Evolutionary conservation across 2,329 filamentous ascomycete species (phyloP).

Genomic region (Penicillium sp.): DNA sequence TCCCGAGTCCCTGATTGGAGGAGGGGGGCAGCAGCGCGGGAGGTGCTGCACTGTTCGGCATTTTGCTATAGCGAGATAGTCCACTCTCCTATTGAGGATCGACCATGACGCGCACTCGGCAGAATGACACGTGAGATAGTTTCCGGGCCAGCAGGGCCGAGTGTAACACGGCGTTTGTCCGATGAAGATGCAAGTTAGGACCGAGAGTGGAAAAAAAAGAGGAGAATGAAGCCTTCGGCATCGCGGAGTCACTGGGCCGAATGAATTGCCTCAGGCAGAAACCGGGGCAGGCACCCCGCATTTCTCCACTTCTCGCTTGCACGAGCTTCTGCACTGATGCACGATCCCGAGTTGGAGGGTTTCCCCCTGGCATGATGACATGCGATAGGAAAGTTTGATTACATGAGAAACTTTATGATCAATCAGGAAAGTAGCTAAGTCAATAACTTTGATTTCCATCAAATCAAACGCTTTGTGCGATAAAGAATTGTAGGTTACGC

Average conservation of each 20-base stretch:
- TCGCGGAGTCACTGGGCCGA: conserved; percentile 12
- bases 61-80: conserved; percentile 39
- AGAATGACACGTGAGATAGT: conserved; percentile 7
- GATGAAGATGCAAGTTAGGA: conserved; percentile 14
- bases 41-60: conserved; percentile 38
- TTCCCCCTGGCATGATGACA: neutral
- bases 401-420: neutral
- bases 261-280: conserved; percentile 27
- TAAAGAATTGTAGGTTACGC: no score
- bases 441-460: neutral
- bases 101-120: conserved; percentile 23
- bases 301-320: conserved; percentile 24
- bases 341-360: neutral
- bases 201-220: conserved; percentile 17
- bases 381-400: neutral
- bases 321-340: neutral
- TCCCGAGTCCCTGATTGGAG: conserved; percentile 26
- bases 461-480: neutral
- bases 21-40: conserved; percentile 29
- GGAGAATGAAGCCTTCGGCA: conserved; percentile 17
- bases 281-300: conserved; percentile 28
- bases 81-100: conserved; percentile 26
- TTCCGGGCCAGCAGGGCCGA: conserved; percentile 6
- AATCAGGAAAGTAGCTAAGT: neutral
- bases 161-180: conserved; percentile 20